A percentile compares a stretch with the other conserved stretches of the same genome.
These are phyloP conservation scores for Tetrapisispora nanseiensis DNA, from an alignment of 805 yeast genomes.

Conservation along the genomic window DNA sequence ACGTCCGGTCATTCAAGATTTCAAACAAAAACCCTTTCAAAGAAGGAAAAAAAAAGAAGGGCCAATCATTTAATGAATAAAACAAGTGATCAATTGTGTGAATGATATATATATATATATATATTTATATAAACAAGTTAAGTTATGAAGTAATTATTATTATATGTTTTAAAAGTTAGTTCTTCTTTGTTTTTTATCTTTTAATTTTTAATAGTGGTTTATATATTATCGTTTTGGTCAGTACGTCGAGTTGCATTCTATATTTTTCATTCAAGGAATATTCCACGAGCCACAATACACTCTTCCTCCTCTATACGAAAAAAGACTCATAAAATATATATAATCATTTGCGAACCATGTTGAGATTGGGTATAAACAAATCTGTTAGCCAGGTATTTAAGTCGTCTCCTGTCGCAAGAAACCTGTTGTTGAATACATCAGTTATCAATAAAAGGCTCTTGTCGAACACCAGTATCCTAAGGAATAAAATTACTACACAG, in stretches of 20 bases:
- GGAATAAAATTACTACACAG: slow-evolving; percentile 36
- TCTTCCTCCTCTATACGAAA: too few relatives aligned
- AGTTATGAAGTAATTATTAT: too few relatives aligned
- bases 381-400: neutral
- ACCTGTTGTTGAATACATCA: neutral
- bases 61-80: neutral
- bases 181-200: too few relatives aligned
- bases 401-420: neutral
- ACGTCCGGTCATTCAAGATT: too few relatives aligned
- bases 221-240: too few relatives aligned
- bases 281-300: too few relatives aligned
- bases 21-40: too few relatives aligned
- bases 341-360: neutral
- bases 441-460: neutral
- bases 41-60: too few relatives aligned
- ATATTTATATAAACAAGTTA: neutral
- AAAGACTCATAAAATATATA: neutral
- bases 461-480: neutral
- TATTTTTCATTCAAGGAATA: too few relatives aligned
- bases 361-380: neutral
- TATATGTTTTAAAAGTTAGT: too few relatives aligned
- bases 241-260: too few relatives aligned
- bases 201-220: too few relatives aligned
- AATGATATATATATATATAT: neutral
- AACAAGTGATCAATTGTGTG: neutral